Evolutionary conservation across 768 basidiomycete species (phyloP), one percentile per base, ranked within the genome.

Genomic region (Suillus placidus): DNA sequence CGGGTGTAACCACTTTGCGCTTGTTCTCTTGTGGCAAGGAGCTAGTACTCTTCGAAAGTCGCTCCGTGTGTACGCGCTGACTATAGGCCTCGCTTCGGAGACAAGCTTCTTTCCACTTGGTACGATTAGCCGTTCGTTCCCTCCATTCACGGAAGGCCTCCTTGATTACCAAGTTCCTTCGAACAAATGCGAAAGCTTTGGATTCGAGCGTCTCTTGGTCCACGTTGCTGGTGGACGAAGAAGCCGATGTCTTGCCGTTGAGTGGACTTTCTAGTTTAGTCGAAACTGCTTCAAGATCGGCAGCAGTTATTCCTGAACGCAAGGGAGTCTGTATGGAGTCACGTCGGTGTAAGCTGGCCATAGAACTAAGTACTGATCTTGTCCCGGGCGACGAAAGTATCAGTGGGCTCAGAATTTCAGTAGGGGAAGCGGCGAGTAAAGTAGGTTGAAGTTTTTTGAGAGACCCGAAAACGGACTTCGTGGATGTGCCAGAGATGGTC

Each of bases 71-170:
- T 10, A 87, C 71, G 69, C 85, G 89, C 65, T 83, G 77, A 52
- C 84, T 84, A 73, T 92, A 92, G 5, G 79, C 80, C 34, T 89
- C 84, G 64, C 88, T 87, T 54, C 85, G 84, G 64, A 76, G 77
- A 65, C 85, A 84, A 1, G 91, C 91, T 60, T 90, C 87, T 6
- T 82, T 71, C 83, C 87, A 91, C n/a, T 81, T 84, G 43, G 76
- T 81, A 61, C 80, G 79, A 40, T 84, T 83, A 1, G 75, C 75
- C 10, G 81, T 68, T 55, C 79, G 79, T 67, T 82, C 74, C 68
- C 80, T 71, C 88, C 88, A 90, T 43, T 66, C 72, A 52, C 70
- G 70, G 65, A 87, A 85, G 42, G 70, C 77, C 42, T 74, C 69
- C 67, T 79, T 83, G 42, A 88, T 80, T 35, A 81, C 62, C 30